phyloP scores from a whole-genome alignment of 1,139 yeast species.

The Sugiyamaella japonica region DNA sequence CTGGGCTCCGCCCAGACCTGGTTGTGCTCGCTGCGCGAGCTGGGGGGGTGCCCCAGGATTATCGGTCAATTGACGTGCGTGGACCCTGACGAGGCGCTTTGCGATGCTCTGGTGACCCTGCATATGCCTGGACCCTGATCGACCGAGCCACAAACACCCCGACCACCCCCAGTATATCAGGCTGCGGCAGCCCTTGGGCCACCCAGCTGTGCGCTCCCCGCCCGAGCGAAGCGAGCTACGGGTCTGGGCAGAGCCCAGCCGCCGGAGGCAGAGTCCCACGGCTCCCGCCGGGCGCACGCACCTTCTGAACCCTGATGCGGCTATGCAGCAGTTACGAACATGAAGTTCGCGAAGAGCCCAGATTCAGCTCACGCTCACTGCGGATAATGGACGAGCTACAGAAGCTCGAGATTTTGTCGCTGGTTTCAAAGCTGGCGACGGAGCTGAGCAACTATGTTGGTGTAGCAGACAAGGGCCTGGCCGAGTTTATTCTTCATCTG shows the following conservation, averaged over 20 bases:
- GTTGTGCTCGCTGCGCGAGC: not conserved
- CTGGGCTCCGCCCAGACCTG: not conserved
- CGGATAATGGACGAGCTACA: constrained; percentile 36
- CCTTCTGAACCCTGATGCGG: not conserved
- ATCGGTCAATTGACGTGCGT: too few relatives aligned
- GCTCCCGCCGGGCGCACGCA: not conserved
- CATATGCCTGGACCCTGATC: not conserved
- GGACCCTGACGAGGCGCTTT: too few relatives aligned
- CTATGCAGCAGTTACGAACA: not conserved
- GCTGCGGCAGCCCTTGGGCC: too few relatives aligned
- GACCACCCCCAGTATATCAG: too few relatives aligned
- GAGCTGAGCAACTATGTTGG: constrained; percentile 40
- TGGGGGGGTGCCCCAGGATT: too few relatives aligned
- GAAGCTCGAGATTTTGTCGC: constrained; percentile 39
- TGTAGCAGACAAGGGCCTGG: constrained; percentile 47
- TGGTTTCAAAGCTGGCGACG: constrained; percentile 39
- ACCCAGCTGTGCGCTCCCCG: too few relatives aligned
- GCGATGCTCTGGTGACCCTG: not conserved
- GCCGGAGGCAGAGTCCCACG: too few relatives aligned
- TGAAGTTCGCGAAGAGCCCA: not conserved
- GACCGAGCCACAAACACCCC: too few relatives aligned
- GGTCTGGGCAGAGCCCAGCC: too few relatives aligned
- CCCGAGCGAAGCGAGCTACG: too few relatives aligned
- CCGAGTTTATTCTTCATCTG: constrained; percentile 57
- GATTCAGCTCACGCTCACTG: not conserved